Evolutionary conservation across 345 rosid genomes (phyloP).

Genomic region (Lepidium aucheri): DNA sequence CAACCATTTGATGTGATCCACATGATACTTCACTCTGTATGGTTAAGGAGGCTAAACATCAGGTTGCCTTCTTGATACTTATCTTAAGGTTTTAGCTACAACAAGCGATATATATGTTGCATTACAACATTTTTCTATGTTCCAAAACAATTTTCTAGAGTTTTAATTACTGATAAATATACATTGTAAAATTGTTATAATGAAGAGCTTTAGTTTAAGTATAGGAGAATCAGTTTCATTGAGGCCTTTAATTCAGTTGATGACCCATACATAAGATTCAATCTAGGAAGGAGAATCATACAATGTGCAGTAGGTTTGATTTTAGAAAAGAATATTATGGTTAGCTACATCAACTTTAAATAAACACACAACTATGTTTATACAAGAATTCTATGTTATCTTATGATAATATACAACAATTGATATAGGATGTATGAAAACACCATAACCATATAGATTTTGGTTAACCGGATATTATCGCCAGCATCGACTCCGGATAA

Average conservation of each 20-base stretch:
- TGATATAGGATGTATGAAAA: too few species aligned
- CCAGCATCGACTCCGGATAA: too few species aligned
- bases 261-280: not conserved
- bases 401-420: too few species aligned
- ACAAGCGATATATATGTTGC: not conserved
- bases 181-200: not conserved
- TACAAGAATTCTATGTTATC: too few species aligned
- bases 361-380: too few species aligned
- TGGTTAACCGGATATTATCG: too few species aligned
- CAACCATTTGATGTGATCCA: slow-evolving; percentile 43
- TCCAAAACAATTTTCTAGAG: not conserved
- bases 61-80: slow-evolving; percentile 18
- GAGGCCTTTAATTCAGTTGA: not conserved
- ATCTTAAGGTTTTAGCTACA: not conserved
- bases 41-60: slow-evolving; percentile 54
- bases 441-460: too few species aligned
- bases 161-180: not conserved
- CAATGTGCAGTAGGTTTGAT: not conserved
- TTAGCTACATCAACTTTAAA: too few species aligned
- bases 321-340: not conserved
- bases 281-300: not conserved
- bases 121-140: not conserved
- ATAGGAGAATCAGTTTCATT: not conserved
- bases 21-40: slow-evolving; percentile 56
- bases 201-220: not conserved